Percentiles rank a stretch among this genome's conserved stretches.
These are phyloP conservation scores for Aspergillus felis DNA, from an alignment of 2,329 filamentous ascomycete genomes.

Conservation along the genomic window DNA sequence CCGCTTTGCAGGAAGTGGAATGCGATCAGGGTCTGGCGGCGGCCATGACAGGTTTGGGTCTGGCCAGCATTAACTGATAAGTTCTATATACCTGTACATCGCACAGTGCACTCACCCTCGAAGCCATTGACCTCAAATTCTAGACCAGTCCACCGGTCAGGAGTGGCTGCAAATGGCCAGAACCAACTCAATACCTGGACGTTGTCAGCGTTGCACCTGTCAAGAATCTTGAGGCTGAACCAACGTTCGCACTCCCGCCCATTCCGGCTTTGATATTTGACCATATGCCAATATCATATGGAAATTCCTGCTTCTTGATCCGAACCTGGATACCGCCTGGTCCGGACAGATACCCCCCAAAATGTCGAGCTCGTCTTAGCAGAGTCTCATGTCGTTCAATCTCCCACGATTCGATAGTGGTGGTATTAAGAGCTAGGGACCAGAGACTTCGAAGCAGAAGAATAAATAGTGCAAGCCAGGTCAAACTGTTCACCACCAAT, in stretches of 20 bases:
- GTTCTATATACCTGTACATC: background rate
- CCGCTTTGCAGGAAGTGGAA: constrained; percentile 31
- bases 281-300: constrained; percentile 63
- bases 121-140: constrained; percentile 59
- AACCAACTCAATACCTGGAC: constrained; percentile 52
- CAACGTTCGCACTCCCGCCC: constrained; percentile 49
- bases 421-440: constrained; percentile 55
- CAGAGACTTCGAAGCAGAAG: constrained; percentile 54
- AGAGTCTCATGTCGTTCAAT: constrained; percentile 48
- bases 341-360: constrained; percentile 56
- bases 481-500: constrained; percentile 52
- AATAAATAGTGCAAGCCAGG: constrained; percentile 53
- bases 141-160: constrained; percentile 44
- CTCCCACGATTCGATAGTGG: constrained; percentile 63
- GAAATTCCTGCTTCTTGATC: constrained; percentile 60
- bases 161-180: constrained; percentile 56
- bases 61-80: constrained; percentile 12
- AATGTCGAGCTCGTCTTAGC: constrained; percentile 42
- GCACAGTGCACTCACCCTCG: constrained; percentile 42
- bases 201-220: background rate
- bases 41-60: constrained; percentile 42
- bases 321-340: constrained; percentile 53
- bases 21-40: constrained; percentile 48
- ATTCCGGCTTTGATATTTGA: constrained; percentile 57
- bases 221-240: constrained; percentile 3